Evolutionary conservation across 306 rosid species (phyloP), one percentile per base, ranked within the genome.

Genomic region (Casuarina cunninghamiana): DNA sequence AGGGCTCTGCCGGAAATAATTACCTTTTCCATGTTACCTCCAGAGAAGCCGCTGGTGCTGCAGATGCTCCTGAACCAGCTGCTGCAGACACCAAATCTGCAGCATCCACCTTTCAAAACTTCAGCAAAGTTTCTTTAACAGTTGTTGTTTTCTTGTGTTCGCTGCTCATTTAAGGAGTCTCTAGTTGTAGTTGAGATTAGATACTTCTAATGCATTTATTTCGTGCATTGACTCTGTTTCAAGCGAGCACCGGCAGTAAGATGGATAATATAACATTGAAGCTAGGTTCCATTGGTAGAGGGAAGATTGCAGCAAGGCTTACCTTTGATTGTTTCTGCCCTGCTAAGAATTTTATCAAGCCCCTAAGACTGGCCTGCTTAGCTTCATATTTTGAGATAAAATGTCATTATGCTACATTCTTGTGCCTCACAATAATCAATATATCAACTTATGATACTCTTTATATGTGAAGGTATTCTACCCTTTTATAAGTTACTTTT

Each of bases 1-100:
- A 72, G 3, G 89, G 83, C 15, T 35, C 69, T 0, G 76, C 84
- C 8, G 91, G 91, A 10, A 44, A 71, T 1, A 42, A 21, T 0
- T 7, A 43, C 2, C 80, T 86, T 3, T 87, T 85, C 13, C 50
- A 85, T 26, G 62, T 82, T 8, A 19, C 51, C 46, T 10, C 13
- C 5, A 42, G 10, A 5, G 35, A 35, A 8, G 1, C 51, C 2
- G 26, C 45, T 5, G 45, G 45, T 1, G 6, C 46, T 5, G 49
- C 69, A 8, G 0, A 72, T 0, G 3, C 50, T 1, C 2, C 61
- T 42, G 0, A 46, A 6, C 62, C 58, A 6, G 0, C 3, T 42
- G 10, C 17, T 54, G 19, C 15, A 54, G 53, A n/a, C 26, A 10
- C 2, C 12, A 3, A 37, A 62, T 53, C 86, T 13, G 44, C 76